Base-by-base conservation (phyloP, 2,329 filamentous ascomycete genomes). In the Eutypella sp. region DNA sequence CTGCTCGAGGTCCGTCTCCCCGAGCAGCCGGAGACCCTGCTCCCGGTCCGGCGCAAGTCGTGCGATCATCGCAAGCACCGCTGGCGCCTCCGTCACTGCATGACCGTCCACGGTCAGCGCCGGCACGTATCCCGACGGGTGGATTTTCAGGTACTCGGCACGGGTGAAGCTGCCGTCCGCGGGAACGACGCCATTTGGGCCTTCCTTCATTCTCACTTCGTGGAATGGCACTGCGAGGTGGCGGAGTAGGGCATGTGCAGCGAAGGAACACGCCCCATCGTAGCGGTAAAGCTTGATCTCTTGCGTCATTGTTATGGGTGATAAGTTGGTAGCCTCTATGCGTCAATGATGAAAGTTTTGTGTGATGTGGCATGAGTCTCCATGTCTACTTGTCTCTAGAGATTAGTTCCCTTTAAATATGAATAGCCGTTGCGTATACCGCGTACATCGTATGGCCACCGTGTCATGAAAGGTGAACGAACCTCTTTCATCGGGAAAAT, bases 21-120 rank as follows among this genome's bases (percentile, higher is more conserved):
- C 64, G 0, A 61, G 27, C 0, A 68, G 46, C 0, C 56, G 57
- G 11, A 37, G 34, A 16, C 40, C 47, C 11, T 16, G 33, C 15
- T 34, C 40, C n/a, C 44, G 39, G 40, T 48, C 43, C 5, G 48
- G 33, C 0, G 57, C 34, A 1, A 65, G 48, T 0, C 57, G 56
- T 3, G 58, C 56, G 40, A 67, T 58, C 51, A 63, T 67, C 10
- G 45, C 61, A 1, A 67, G 41, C 4, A 69, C 47, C 3, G 65
- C 66, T 0, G 59, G 56, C 42, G 61, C 51, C 42, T 69, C 67
- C 2, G 62, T 66, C 33, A 69, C 55, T 36, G 60, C 27, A 13
- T 58, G 51, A 8, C 49, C 47, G n/a, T 58, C 57, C 22, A 66
- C 50, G 4, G 44, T 38, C 16, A 69, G 51, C 1, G 54, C 57